phyloP scores from a whole-genome alignment of 352 stramenopile genomes.

The Ochromonadaceae sp. region DNA sequence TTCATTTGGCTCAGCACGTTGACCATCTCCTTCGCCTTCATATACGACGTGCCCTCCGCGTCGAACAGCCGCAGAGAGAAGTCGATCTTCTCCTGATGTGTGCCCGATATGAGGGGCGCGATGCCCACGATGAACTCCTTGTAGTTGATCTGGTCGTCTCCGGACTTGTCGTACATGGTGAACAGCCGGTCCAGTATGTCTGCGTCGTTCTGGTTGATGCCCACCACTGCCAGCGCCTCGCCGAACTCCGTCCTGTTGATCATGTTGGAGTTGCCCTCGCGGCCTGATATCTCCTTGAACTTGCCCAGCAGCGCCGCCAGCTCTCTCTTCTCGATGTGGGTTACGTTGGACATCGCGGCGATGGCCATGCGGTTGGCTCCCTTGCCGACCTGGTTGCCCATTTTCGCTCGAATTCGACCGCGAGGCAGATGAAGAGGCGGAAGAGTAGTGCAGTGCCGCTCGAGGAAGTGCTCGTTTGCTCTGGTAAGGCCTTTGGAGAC shows the following conservation, averaged over 20 bases:
- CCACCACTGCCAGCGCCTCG: constrained; percentile 30
- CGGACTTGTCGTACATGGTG: constrained; percentile 33
- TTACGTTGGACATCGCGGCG: constrained; percentile 31
- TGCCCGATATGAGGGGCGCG: constrained; percentile 29
- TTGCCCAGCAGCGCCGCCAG: constrained; percentile 24
- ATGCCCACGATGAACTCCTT: constrained; percentile 34
- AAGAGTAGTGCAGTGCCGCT: too few relatives aligned
- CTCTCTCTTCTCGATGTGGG: constrained; percentile 31
- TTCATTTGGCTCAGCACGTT: constrained; percentile 21
- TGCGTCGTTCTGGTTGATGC: constrained; percentile 32
- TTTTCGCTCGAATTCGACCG: too few relatives aligned
- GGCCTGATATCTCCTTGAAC: constrained; percentile 31
- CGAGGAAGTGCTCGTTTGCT: too few relatives aligned
- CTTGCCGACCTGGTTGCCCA: constrained; percentile 33
- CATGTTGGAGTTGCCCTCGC: constrained; percentile 31
- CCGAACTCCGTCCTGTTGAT: constrained; percentile 33
- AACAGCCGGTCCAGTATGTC: constrained; percentile 35
- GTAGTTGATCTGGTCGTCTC: constrained; percentile 36
- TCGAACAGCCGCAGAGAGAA: constrained; percentile 34
- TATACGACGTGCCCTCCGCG: constrained; percentile 22
- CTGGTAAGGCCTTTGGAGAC: too few relatives aligned
- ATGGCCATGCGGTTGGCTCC: constrained; percentile 30
- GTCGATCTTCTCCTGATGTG: constrained; percentile 33
- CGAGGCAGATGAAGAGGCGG: too few relatives aligned
- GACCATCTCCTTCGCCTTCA: constrained; percentile 25